Conservation (phyloP, 495 filamentous ascomycete genomes). For the Paragyromitra xinjiangensis region DNA sequence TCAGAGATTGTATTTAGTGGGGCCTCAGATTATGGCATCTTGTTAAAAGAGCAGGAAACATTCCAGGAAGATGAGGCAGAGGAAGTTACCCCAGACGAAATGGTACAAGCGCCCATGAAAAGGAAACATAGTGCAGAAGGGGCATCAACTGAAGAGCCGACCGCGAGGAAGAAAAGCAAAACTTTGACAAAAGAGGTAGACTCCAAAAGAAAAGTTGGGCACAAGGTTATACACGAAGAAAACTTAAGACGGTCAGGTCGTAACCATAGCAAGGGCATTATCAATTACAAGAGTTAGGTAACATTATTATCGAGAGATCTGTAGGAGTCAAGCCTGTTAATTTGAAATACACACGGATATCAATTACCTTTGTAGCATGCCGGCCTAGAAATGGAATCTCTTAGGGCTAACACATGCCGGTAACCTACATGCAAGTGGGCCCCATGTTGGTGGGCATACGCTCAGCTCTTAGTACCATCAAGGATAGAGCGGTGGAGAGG, state of each 20-base stretch:
- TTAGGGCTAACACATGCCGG: too few relatives aligned
- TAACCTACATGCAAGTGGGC: too few relatives aligned
- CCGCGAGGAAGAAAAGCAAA: constrained; percentile 9
- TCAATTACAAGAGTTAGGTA: background rate
- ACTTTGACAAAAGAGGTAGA: background rate
- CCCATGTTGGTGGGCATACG: too few relatives aligned
- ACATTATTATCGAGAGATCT: background rate
- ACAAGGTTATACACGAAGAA: background rate
- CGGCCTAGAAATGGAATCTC: background rate
- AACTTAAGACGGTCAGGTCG: background rate
- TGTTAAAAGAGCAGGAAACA: background rate
- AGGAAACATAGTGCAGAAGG: background rate
- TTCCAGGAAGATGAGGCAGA: background rate
- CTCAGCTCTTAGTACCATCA: too few relatives aligned
- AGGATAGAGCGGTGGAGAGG: too few relatives aligned
- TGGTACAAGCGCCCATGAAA: background rate
- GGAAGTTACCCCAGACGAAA: background rate
- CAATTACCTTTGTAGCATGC: background rate
- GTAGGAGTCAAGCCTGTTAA: background rate
- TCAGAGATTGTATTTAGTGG: background rate
- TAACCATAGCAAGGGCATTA: background rate
- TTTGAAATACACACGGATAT: background rate
- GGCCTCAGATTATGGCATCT: background rate
- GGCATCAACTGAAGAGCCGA: background rate
- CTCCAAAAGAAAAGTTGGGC: background rate